Evolutionary conservation across 352 stramenopile genomes (phyloP).

Genomic region (Phytophthora pluvialis): DNA sequence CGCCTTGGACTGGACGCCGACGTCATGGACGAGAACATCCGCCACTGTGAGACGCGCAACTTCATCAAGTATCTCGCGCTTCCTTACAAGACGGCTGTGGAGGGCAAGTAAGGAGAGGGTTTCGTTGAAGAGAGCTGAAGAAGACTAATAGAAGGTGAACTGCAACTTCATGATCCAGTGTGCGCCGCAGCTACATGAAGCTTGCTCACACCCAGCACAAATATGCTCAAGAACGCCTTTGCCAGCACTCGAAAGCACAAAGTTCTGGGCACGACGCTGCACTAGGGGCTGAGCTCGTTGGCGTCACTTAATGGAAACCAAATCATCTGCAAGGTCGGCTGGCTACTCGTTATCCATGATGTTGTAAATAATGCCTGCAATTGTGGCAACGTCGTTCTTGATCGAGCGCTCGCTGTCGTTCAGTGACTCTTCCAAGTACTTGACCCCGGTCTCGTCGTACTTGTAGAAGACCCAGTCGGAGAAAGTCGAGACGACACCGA

Average conservation of each 20-base stretch:
- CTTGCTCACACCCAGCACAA: too few species aligned
- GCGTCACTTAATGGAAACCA: too few species aligned
- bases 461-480: slow-evolving; percentile 12
- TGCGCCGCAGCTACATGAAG: too few species aligned
- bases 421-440: slow-evolving; percentile 9
- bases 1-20: slow-evolving; percentile 76
- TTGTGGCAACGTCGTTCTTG: slow-evolving; percentile 4
- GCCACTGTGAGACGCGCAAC: slow-evolving; percentile 82
- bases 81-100: slow-evolving; percentile 64
- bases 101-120: slow-evolving; percentile 39
- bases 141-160: slow-evolving; percentile 12
- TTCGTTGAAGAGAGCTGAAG: background rate
- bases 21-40: slow-evolving; percentile 82
- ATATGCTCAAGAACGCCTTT: too few species aligned
- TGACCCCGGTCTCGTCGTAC: slow-evolving; percentile 7
- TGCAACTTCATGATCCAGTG: background rate
- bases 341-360: background rate
- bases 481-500: slow-evolving; percentile 7
- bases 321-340: background rate
- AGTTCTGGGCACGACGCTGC: background rate
- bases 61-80: slow-evolving; percentile 87
- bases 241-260: too few species aligned
- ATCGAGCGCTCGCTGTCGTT: slow-evolving; percentile 12
- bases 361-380: slow-evolving; percentile 6
- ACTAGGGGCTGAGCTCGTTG: too few species aligned